Evolutionary conservation across 163 green algal species (phyloP).

Genomic region (Scenedesmus sp.): DNA sequence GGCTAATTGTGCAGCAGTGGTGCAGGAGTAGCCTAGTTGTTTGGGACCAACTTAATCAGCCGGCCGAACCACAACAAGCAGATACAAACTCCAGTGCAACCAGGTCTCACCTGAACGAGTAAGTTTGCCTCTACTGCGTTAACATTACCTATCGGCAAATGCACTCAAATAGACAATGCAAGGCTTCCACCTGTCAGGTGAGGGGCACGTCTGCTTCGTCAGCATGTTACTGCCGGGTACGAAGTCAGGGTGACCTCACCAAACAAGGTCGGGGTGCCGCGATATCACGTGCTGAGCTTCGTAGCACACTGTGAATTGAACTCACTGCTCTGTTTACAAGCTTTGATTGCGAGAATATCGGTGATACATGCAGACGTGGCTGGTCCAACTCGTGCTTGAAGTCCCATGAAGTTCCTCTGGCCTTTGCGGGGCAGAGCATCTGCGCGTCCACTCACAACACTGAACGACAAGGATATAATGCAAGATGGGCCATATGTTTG

Average conservation of each 20-base stretch:
- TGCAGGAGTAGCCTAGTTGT: too few species aligned
- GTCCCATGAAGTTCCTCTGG: background rate
- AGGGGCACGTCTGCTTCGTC: background rate
- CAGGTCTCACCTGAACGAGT: too few species aligned
- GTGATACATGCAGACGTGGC: background rate
- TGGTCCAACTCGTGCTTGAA: background rate
- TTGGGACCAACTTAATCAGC: too few species aligned
- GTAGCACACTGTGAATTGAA: background rate
- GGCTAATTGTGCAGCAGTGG: too few species aligned
- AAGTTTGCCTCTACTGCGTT: too few species aligned
- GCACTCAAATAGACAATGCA: too few species aligned
- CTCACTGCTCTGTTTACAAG: background rate
- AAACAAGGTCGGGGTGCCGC: too few species aligned
- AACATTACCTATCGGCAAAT: too few species aligned
- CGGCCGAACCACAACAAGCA: too few species aligned
- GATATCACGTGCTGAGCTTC: background rate
- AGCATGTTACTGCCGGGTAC: background rate
- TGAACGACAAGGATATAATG: background rate
- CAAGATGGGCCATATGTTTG: conserved; percentile 46
- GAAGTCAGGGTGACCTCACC: too few species aligned
- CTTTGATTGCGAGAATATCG: background rate
- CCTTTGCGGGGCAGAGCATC: background rate
- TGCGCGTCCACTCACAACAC: background rate
- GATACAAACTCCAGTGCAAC: too few species aligned
- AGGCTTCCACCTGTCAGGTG: too few species aligned